Conservation (phyloP, 163 green algal genomes). For the Coccomyxa subellipsoidea region DNA sequence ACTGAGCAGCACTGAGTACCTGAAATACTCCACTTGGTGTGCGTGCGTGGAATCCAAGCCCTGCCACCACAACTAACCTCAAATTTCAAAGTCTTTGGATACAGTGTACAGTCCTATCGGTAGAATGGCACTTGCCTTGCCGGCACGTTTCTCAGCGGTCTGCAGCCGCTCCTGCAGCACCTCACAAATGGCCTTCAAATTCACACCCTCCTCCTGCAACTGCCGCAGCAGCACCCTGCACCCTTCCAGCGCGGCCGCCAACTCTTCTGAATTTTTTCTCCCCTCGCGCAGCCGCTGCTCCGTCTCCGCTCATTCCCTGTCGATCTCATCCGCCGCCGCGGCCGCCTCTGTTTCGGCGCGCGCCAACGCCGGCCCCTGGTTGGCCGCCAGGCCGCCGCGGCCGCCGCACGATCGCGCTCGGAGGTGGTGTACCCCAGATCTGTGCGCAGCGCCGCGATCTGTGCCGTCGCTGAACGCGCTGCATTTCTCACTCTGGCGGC, state of each 20-base stretch:
- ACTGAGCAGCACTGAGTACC: too few species aligned
- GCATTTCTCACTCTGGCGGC: background rate
- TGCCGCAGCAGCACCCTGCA: background rate
- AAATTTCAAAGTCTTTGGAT: too few species aligned
- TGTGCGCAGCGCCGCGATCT: background rate
- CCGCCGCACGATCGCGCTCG: background rate
- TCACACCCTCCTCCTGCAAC: background rate
- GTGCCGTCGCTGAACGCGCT: too few species aligned
- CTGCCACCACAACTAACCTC: too few species aligned
- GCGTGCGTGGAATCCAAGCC: too few species aligned
- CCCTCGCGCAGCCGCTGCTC: background rate
- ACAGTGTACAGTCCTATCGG: too few species aligned
- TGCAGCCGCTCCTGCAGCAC: background rate
- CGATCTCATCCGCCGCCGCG: background rate
- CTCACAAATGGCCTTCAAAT: background rate
- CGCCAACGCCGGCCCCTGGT: too few species aligned
- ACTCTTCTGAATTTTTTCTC: background rate
- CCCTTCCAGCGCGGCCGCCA: background rate
- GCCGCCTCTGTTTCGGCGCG: background rate
- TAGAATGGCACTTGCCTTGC: background rate
- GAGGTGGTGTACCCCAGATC: background rate
- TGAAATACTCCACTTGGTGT: too few species aligned
- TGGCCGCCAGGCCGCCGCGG: too few species aligned
- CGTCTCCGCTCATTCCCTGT: background rate
- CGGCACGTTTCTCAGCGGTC: background rate